Percentiles rank a stretch among this genome's conserved stretches.
Conservation (phyloP, 441 rosid genomes). For the Manihot esculenta region DNA sequence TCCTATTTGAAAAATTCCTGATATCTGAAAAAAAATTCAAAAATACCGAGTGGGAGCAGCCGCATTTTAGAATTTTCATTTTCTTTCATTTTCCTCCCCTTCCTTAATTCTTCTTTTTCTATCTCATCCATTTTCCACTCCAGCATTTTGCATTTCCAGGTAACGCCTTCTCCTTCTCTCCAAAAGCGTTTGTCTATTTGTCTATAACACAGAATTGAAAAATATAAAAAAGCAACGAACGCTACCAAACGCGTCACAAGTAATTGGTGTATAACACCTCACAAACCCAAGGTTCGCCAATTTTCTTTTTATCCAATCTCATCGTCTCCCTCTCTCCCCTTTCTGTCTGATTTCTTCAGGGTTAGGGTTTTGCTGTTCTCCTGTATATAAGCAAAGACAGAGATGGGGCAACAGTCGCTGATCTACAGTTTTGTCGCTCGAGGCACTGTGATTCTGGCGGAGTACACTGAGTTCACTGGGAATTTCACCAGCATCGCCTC, state of each 20-base stretch:
- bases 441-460: conserved; percentile 76
- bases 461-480: conserved; percentile 77
- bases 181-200: not conserved
- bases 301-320: conserved; percentile 1
- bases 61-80: conserved; percentile 12
- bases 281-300: not conserved
- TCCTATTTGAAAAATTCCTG: conserved; percentile 4
- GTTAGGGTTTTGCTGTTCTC: conserved; percentile 15
- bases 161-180: not conserved
- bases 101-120: conserved; percentile 1
- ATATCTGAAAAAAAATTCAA: not conserved
- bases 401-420: conserved; percentile 82
- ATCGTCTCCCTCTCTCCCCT: not conserved
- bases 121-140: not conserved
- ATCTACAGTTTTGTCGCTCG: conserved; percentile 90
- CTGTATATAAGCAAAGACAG: not conserved
- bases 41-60: conserved; percentile 13
- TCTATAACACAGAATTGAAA: too few relatives aligned
- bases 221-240: not conserved
- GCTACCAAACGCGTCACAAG: not conserved
- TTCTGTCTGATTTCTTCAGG: conserved; percentile 3
- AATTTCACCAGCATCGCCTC: conserved; percentile 82
- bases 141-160: not conserved
- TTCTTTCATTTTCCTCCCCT: not conserved
- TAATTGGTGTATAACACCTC: conserved; percentile 1